Percentiles rank a stretch among this genome's conserved stretches.
Evolutionary conservation across 257 asterid species (phyloP).

Genomic region (Ophiorrhiza pumila): DNA sequence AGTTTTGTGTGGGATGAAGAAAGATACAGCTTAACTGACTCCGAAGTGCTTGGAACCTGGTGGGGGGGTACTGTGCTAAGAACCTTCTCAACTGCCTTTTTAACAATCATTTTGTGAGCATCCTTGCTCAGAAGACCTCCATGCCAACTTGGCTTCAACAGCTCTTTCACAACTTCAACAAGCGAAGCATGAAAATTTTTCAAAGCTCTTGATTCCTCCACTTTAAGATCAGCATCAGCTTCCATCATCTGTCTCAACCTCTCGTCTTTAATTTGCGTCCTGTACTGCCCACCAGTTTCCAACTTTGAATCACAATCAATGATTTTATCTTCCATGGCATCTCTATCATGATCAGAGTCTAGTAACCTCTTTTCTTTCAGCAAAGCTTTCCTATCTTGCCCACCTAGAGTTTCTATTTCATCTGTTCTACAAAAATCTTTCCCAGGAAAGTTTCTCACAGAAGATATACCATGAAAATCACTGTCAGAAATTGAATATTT

Average conservation of each 20-base stretch:
- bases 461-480: slow-evolving; percentile 16
- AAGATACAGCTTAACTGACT: slow-evolving; percentile 53
- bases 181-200: slow-evolving; percentile 63
- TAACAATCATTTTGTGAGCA: slow-evolving; percentile 76
- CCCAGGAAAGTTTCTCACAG: slow-evolving; percentile 13
- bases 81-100: slow-evolving; percentile 71
- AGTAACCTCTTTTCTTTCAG: slow-evolving; percentile 39
- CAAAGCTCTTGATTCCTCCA: slow-evolving; percentile 43
- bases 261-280: slow-evolving; percentile 34
- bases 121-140: slow-evolving; percentile 72
- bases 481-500: slow-evolving; percentile 23
- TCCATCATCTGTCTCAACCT: slow-evolving; percentile 36
- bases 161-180: slow-evolving; percentile 68
- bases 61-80: slow-evolving; percentile 50
- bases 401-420: slow-evolving; percentile 20
- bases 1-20: slow-evolving; percentile 56
- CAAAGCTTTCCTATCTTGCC: slow-evolving; percentile 22
- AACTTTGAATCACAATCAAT: slow-evolving; percentile 32
- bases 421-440: slow-evolving; percentile 20
- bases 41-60: slow-evolving; percentile 68
- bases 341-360: slow-evolving; percentile 30
- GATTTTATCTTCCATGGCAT: slow-evolving; percentile 29
- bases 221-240: slow-evolving; percentile 30
- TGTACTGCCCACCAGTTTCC: slow-evolving; percentile 32
- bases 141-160: slow-evolving; percentile 77